These are phyloP conservation scores for Pichia membranifaciens DNA, from an alignment of 805 yeast species.

Conservation along the genomic window DNA sequence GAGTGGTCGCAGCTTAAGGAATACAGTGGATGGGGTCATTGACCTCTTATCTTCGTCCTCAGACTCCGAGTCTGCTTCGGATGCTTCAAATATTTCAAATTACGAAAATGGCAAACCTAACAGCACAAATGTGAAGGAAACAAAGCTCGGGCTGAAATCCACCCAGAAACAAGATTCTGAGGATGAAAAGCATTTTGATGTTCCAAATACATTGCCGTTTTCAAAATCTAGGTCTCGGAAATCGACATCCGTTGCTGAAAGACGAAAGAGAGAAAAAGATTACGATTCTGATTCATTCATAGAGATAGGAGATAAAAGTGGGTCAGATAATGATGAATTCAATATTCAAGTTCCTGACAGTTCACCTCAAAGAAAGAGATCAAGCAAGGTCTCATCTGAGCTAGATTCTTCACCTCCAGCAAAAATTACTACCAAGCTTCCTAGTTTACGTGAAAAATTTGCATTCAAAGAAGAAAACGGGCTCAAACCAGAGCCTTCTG, in stretches of 20 bases:
- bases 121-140: no score
- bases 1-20: no score
- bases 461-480: slow-evolving; percentile 26
- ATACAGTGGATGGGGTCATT: slow-evolving; percentile 2
- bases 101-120: no score
- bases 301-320: neutral
- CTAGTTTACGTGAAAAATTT: slow-evolving; percentile 37
- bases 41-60: slow-evolving; percentile 9
- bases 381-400: slow-evolving; percentile 10
- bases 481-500: neutral
- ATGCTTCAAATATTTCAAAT: no score
- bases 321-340: slow-evolving; percentile 12
- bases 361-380: slow-evolving; percentile 31
- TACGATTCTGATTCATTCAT: neutral
- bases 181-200: no score
- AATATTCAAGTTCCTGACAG: slow-evolving; percentile 46
- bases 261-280: neutral
- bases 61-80: neutral
- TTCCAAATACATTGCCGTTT: no score
- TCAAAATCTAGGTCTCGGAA: no score
- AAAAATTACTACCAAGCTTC: slow-evolving; percentile 22
- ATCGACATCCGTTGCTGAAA: neutral
- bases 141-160: no score
- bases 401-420: slow-evolving; percentile 23
- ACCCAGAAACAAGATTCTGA: no score